Evolutionary conservation across 805 yeast species (phyloP).

Genomic region (Yamadazyma nakazawae): DNA sequence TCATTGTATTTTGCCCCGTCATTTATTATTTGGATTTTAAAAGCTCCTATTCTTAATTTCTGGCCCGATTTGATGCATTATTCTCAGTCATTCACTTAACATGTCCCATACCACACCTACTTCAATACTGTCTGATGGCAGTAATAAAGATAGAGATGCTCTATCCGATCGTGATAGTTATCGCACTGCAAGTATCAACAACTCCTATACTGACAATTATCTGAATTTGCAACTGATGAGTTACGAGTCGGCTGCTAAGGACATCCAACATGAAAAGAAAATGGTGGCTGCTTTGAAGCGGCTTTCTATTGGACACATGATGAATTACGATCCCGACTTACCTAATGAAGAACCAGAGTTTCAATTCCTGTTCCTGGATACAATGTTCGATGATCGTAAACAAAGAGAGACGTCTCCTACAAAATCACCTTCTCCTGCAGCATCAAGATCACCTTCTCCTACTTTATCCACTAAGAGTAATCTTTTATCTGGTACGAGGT

Average conservation of each 20-base stretch:
- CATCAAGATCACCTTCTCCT: slow-evolving; percentile 8
- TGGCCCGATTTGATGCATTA: not conserved
- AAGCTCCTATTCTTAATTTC: not conserved
- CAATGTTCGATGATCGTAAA: slow-evolving; percentile 7
- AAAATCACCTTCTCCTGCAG: slow-evolving; percentile 8
- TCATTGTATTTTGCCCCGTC: not conserved
- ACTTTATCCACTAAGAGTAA: not conserved
- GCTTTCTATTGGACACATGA: slow-evolving; percentile 61
- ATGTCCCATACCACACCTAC: not conserved
- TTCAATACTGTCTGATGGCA: not conserved
- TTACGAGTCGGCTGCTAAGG: slow-evolving; percentile 61
- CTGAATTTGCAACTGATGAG: slow-evolving; percentile 5
- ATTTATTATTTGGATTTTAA: not conserved
- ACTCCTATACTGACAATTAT: not conserved
- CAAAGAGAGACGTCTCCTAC: not conserved
- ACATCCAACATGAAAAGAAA: slow-evolving; percentile 70
- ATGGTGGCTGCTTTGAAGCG: slow-evolving; percentile 73
- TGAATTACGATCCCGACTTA: slow-evolving; percentile 68
- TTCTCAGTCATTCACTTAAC: not conserved
- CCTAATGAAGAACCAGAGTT: slow-evolving; percentile 38
- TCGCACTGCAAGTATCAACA: not conserved
- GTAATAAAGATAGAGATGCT: not conserved
- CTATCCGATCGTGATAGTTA: not conserved
- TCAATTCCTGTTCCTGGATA: slow-evolving; percentile 18
- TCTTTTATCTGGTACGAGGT: slow-evolving; percentile 7